Evolutionary conservation across 2,329 filamentous ascomycete species (phyloP), one percentile per base, ranked within the genome.

Genomic region (Samsoniella hepiali): DNA sequence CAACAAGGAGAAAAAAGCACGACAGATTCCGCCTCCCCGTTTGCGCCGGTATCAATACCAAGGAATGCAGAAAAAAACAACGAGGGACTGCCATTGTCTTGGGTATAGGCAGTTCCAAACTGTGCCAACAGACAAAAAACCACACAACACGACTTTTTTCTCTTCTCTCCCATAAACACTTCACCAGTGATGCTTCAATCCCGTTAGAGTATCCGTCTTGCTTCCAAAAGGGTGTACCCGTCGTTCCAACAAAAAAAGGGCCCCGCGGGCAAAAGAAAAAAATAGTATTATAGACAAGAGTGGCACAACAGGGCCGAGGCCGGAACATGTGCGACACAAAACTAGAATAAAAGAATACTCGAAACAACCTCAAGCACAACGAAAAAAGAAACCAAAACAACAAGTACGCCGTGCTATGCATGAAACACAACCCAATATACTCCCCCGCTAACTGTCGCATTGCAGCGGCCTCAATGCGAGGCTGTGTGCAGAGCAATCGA

Each of bases 401-500:
- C 34, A 62, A 31, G 27, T 11, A 64, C 62, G 57, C 62, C 57
- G 29, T 55, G 56, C 57, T 64, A 64, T 64, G 56, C 56, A 59
- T 34, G 42, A 64, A 53, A 51, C 31, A n/a, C 38, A 53, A 31
- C 8, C 47, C 54, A 22, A 44, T 36, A 36, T 38, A 51, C 32
- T 54, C 8, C 22, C 36, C 32, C 54, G 15, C 29, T 27, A 22
- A 17, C 2, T 34, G n/a, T 47, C 36, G 55, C 40, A n/a, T 38
- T 49, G 29, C 29, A 40, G 27, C 27, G 22, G 22, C 34, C 10
- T 13, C 9, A 5, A 8, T 29, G 11, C 11, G 29, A 29, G 29
- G 29, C 38, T 15, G 22, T 42, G 31, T 17, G 38, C 42, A 34
- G 27, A 31, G 40, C 31, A 44, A 31, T 42, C 15, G 7, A 27